Evolutionary conservation across 805 yeast genomes (phyloP).

Genomic region (Saturnispora besseyi): DNA sequence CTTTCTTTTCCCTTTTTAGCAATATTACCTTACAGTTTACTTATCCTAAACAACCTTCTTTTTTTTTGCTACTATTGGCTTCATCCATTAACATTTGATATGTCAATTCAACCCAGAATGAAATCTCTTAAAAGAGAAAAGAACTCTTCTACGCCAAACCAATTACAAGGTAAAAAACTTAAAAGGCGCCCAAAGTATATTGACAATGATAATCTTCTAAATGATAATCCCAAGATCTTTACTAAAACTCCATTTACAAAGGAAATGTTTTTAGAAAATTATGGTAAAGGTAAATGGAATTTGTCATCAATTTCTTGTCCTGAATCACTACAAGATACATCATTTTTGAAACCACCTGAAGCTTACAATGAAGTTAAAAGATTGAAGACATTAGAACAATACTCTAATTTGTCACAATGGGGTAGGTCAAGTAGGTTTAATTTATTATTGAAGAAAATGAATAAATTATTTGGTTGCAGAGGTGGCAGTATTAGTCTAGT

Average conservation of each 20-base stretch:
- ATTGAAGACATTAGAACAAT: conserved; percentile 34
- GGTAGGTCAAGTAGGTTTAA: conserved; percentile 27
- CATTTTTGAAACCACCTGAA: conserved; percentile 53
- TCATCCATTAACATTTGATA: no score
- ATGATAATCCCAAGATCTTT: not conserved
- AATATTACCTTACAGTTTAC: no score
- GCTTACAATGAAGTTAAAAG: conserved; percentile 27
- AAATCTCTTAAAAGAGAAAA: no score
- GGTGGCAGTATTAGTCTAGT: conserved; percentile 57
- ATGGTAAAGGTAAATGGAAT: conserved; percentile 49
- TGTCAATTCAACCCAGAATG: no score
- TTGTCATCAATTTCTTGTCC: conserved; percentile 50
- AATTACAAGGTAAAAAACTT: no score
- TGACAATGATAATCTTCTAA: no score
- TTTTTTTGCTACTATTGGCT: no score
- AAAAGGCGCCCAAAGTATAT: no score
- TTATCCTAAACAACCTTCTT: no score
- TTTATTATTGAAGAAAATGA: conserved; percentile 30
- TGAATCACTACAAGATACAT: conserved; percentile 36
- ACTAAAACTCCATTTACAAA: conserved; percentile 31
- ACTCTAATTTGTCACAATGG: conserved; percentile 42
- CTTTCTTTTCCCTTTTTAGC: no score
- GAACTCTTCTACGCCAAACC: no score
- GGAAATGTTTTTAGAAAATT: conserved; percentile 47
- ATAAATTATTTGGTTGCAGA: conserved; percentile 34